Conservation (phyloP, 495 filamentous ascomycete species). For the Xanthoparmelia taractica region DNA sequence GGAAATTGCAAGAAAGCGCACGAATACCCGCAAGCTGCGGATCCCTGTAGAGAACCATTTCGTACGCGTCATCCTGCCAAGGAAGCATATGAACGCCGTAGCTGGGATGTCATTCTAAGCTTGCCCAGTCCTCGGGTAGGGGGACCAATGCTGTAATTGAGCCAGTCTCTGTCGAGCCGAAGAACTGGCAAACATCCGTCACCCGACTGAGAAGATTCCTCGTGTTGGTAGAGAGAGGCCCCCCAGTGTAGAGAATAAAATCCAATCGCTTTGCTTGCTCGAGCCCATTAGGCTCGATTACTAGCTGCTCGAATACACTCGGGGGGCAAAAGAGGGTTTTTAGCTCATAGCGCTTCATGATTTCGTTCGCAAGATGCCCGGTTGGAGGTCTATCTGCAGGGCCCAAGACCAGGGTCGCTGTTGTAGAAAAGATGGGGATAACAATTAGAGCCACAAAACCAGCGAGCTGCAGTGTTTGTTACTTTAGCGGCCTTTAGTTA, state of each 20-base stretch:
- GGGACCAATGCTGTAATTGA: constrained; percentile 24
- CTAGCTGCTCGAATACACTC: constrained; percentile 28
- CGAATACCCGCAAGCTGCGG: neutral
- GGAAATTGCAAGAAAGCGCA: constrained; percentile 23
- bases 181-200: constrained; percentile 30
- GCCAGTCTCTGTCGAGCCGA: constrained; percentile 29
- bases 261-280: constrained; percentile 25
- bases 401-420: constrained; percentile 27
- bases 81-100: constrained; percentile 38
- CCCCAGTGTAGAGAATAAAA: constrained; percentile 29
- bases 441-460: constrained; percentile 18
- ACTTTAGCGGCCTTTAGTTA: constrained; percentile 16
- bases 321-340: constrained; percentile 27
- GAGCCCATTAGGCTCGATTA: constrained; percentile 19
- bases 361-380: constrained; percentile 20
- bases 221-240: constrained; percentile 22
- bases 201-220: constrained; percentile 27
- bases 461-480: constrained; percentile 14
- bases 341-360: constrained; percentile 26
- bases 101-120: constrained; percentile 42
- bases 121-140: constrained; percentile 41
- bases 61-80: constrained; percentile 40
- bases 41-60: constrained; percentile 42
- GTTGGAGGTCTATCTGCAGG: constrained; percentile 27
- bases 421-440: constrained; percentile 21